Evolutionary conservation across 2,329 filamentous ascomycete species (phyloP), one percentile per base, ranked within the genome.

Genomic region (Stagonosporopsis cucurbitacearum): DNA sequence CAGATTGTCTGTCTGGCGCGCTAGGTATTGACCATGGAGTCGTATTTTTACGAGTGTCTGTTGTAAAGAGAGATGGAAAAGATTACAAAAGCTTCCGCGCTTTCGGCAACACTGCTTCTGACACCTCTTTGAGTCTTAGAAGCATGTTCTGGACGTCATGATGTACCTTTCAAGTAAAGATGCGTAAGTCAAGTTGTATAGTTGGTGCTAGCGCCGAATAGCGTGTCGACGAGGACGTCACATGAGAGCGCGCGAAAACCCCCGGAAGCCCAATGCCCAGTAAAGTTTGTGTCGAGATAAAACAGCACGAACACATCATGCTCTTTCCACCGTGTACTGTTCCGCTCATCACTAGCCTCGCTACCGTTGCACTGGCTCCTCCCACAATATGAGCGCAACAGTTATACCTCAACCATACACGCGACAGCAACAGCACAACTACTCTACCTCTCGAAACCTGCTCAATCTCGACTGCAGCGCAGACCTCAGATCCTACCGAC

Each of bases 381-480:
- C 17, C 19, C 37, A 13, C 22, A 13, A 36, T 33, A 51, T 56
- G 48, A 51, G 9, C 22, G 43, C 42, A 52, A 65, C 57, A 54
- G 48, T 52, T 9, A 40, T 55, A 32, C 53, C 36, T 39, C 57
- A 43, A 28, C 25, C 52, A n/a, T 45, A 57, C 25, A 51, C 41
- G 41, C 59, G 59, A 30, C 63, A 64, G 41, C 59, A 57, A 30
- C 63, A 64, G 48, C 42, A 51, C 36, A 25, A 47, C 37, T 33
- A 33, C 33, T 37, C 50, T 6, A 39, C 55, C 19, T 50, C 57
- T 37, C 60, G 54, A 33, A 62, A 59, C 42, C 55, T 66, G 37
- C 45, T 66, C 41, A 58, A 59, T 23, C 60, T 66, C 28, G 64
- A 66, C 46, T 66, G 64, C 57, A 66, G 64, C 42, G 55, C 62